Evolutionary conservation across 78 protist genomes (phyloP).

Genomic region (Blattamonas nauphoetae): DNA sequence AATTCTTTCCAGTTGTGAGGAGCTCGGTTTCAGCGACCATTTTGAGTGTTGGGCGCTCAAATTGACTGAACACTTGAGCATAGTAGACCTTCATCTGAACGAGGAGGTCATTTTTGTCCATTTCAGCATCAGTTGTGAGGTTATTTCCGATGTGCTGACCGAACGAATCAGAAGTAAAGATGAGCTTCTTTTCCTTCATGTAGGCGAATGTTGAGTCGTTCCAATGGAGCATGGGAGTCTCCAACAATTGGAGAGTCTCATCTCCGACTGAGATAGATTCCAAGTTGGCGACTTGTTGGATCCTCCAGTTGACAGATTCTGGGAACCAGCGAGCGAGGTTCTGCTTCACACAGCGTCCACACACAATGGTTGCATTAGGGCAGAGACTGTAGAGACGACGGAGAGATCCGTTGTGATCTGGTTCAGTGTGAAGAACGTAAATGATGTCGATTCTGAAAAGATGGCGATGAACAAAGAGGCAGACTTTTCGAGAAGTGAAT

Average conservation of each 20-base stretch:
- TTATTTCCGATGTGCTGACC: background rate
- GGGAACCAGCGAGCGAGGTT: background rate
- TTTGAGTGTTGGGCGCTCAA: background rate
- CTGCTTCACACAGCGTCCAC: background rate
- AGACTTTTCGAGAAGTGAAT: background rate
- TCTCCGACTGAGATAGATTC: background rate
- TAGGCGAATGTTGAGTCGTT: background rate
- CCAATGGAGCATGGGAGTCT: slow-evolving; percentile 6
- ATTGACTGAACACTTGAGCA: background rate
- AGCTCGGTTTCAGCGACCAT: background rate
- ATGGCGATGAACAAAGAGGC: background rate
- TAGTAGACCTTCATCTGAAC: background rate
- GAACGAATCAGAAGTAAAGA: background rate
- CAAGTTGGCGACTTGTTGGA: background rate
- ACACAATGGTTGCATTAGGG: slow-evolving; percentile 9
- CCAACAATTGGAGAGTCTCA: background rate
- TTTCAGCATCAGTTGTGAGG: background rate
- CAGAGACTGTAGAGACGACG: background rate
- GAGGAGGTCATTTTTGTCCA: background rate
- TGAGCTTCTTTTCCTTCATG: background rate
- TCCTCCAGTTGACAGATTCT: background rate
- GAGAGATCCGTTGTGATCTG: slow-evolving; percentile 16
- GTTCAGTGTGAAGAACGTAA: slow-evolving; percentile 17
- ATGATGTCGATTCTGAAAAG: background rate
- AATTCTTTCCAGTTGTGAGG: background rate